Percentiles rank a stretch among this genome's conserved stretches.
Conservation (phyloP, 2,329 filamentous ascomycete species). For the Fusarium sp. region DNA sequence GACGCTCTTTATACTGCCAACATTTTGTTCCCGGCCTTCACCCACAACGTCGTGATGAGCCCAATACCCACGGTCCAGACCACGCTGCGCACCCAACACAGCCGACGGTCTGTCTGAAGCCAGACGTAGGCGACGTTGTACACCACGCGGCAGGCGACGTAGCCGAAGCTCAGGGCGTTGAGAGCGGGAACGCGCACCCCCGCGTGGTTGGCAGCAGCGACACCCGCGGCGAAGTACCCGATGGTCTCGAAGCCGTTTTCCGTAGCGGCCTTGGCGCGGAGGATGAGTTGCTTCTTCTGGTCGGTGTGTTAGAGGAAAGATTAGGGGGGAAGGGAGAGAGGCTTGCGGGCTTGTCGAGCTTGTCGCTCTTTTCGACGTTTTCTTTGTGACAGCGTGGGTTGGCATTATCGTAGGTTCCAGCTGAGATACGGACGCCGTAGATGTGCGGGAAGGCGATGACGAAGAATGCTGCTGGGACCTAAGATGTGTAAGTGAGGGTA, state of each 20-base stretch:
- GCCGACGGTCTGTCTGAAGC: constrained; percentile 55
- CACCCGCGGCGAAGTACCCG: constrained; percentile 56
- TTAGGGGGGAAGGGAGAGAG: too few relatives aligned
- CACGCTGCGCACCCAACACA: constrained; percentile 53
- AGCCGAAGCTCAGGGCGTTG: constrained; percentile 55
- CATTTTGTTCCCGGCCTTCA: constrained; percentile 53
- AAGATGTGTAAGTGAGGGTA: not conserved
- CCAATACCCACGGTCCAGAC: constrained; percentile 53
- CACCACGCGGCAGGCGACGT: constrained; percentile 53
- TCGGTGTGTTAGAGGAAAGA: not conserved
- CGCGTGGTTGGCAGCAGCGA: constrained; percentile 61
- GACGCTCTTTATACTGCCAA: constrained; percentile 16
- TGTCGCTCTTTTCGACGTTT: constrained; percentile 48
- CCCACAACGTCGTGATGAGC: constrained; percentile 52
- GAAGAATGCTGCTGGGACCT: constrained; percentile 57
- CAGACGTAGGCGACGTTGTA: constrained; percentile 59
- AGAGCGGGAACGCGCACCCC: constrained; percentile 52
- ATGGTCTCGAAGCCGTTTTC: constrained; percentile 60
- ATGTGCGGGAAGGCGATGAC: constrained; percentile 51
- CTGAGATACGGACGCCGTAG: constrained; percentile 48
- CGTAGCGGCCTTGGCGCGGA: constrained; percentile 64
- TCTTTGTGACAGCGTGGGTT: constrained; percentile 53
- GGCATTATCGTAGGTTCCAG: constrained; percentile 52
- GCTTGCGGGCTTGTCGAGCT: constrained; percentile 47
- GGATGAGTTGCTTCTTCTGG: constrained; percentile 64